Evolutionary conservation across 2,329 filamentous ascomycete species (phyloP), one percentile per base, ranked within the genome.

Genomic region (Phoma sp.): DNA sequence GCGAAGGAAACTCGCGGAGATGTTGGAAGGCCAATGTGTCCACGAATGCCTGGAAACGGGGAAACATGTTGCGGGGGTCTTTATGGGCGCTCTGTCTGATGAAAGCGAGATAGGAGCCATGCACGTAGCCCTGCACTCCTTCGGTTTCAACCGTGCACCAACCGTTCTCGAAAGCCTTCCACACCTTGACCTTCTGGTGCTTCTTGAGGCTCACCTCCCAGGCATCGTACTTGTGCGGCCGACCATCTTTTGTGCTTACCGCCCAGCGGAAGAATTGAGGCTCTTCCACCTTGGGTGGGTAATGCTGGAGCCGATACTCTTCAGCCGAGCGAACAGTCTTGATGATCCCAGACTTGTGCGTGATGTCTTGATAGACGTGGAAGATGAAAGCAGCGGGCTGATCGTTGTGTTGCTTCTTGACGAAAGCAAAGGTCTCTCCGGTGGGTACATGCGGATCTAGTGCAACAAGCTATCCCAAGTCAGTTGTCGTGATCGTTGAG

Each of bases 151-250:
- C 66, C 1, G 69, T 23, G 23, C 48, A 64, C 71, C 70, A 73
- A 7, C 63, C 42, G 6, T 61, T 57, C 1, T 66, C 69, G 48
- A 51, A 56, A 2, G 70, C 57, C 13, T 57, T 24, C 10, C 71
- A 38, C 2, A 72, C 54, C 29, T 67, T 65, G 45, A 74, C 24
- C 9, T 27, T 57, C 33, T 72, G 50, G 1, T 62, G 66, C 38
- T 66, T 63, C 18, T 61, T 56, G 3, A 73, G 38, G 0, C 54
- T 22, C 4, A 70, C 43, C 42, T 72, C 70, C 63, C 67, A 64
- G 0, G 56, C 47, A 24, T 73, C 70, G 1, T 29, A 41, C 2
- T 27, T 9, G 38, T 70, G 66, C 6, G 65, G 61, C 13, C 62
- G 63, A 13, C 70, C 66, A 10, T 51, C 46, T 32, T 53, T 58